These are phyloP conservation scores for Melaleuca quinquenervia DNA, from an alignment of 345 rosid species.

Conservation along the genomic window DNA sequence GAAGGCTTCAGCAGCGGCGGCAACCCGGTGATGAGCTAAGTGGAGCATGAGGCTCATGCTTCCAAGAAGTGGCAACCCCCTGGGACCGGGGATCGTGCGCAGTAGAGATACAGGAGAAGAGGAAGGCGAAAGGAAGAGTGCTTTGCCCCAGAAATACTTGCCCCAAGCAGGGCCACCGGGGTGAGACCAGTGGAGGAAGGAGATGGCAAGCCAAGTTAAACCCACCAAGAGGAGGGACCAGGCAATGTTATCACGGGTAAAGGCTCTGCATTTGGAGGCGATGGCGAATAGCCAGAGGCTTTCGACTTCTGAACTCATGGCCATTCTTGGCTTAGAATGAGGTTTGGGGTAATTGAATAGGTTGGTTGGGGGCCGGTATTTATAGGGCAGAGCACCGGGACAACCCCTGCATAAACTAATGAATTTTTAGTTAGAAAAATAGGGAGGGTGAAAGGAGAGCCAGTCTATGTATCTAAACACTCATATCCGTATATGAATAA, in stretches of 20 bases:
- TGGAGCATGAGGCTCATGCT: constrained; percentile 36
- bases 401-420: not conserved
- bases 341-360: not conserved
- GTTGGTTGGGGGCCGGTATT: not conserved
- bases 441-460: not conserved
- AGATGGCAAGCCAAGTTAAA: constrained; percentile 16
- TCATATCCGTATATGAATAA: not conserved
- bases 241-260: constrained; percentile 3
- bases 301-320: not conserved
- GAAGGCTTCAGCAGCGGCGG: constrained; percentile 13
- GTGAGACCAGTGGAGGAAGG: constrained; percentile 19
- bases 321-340: not conserved
- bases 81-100: constrained; percentile 28
- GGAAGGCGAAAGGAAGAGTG: not conserved
- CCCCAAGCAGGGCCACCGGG: constrained; percentile 60
- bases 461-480: not conserved
- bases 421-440: not conserved
- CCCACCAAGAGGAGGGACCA: constrained; percentile 4
- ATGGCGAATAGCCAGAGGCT: constrained; percentile 9
- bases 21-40: constrained; percentile 39
- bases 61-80: constrained; percentile 35
- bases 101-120: not conserved
- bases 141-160: not conserved
- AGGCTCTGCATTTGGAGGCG: constrained; percentile 19
- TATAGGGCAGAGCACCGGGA: not conserved